Conservation (phyloP, 306 rosid genomes). For the Trichosanthes truncata region DNA sequence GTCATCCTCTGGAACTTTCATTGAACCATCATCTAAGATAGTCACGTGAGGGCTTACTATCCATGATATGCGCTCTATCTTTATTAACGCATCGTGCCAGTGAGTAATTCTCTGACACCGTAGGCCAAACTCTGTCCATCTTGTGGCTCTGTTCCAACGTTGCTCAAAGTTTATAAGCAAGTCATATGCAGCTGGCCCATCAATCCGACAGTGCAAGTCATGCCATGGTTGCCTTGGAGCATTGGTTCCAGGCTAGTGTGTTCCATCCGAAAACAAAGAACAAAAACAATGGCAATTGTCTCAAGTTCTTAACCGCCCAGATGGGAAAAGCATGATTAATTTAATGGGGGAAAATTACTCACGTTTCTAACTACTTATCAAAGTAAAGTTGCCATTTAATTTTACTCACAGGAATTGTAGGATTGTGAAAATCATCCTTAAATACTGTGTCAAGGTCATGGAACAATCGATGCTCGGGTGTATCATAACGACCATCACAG, state of each 20-base stretch:
- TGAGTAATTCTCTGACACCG: conserved; percentile 37
- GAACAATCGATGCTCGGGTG: conserved; percentile 84
- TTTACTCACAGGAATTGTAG: conserved; percentile 74
- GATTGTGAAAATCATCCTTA: conserved; percentile 66
- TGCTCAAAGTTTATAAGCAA: conserved; percentile 90
- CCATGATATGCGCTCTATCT: conserved; percentile 86
- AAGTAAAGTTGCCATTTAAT: not conserved
- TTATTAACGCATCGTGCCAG: conserved; percentile 74
- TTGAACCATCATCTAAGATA: conserved; percentile 13
- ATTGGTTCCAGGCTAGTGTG: conserved; percentile 55
- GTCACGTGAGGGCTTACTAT: conserved; percentile 55
- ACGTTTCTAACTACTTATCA: not conserved
- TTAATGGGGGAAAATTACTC: not conserved
- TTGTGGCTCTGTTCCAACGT: conserved; percentile 78
- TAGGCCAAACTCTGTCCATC: conserved; percentile 68
- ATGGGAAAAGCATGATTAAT: not conserved
- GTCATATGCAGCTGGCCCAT: conserved; percentile 97
- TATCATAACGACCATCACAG: conserved; percentile 97
- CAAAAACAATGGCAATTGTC: not conserved
- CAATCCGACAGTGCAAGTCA: conserved; percentile 86
- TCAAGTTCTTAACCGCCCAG: not conserved
- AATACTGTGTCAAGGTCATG: conserved; percentile 55
- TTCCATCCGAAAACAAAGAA: conserved; percentile 5
- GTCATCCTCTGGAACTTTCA: conserved; percentile 55
- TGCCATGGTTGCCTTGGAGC: conserved; percentile 98